Evolutionary conservation across 75 land plant genomes (phyloP), one percentile per base, ranked within the genome.

Genomic region (Cunninghamia lanceolata): DNA sequence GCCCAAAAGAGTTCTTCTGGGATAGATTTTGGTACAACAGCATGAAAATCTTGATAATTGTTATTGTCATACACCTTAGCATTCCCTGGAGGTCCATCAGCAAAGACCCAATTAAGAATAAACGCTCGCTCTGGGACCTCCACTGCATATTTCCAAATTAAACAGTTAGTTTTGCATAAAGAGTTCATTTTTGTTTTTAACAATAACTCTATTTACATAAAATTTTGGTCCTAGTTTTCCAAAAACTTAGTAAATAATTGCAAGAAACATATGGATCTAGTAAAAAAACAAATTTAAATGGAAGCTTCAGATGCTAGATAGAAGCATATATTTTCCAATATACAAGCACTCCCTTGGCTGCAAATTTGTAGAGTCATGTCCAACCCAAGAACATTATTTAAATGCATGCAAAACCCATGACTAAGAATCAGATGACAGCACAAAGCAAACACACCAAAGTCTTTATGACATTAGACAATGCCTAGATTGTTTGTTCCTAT

Each of bases 21-120:
- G 35, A 93, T 84, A 47, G 84, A 25, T 73, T 88, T 82, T 28
- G 92, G 91, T 17, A 95, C 94, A 85, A 91, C 59, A 15, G 94
- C 94, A 89, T 96, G 99, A 84, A 96, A 96, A 89, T 96, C 99
- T 87, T 92, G 93, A 76, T 73, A 89, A 36, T 84, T 40, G 84
- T 96, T 95, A 88, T 96, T 96, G 82, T 96, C 98, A 91, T 96
- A 96, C 36, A 91, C 77, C 30, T 11, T 88, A 16, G 99, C 99
- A 53, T 47, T 85, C 54, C 86, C 87, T 9, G 97, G 94, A 54
- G 99, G 94, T 34, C 99, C 99, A 92, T 96, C 96, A 84, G 99
- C 96, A 88, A 96, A 91, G 39, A 96, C 99, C 97, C 99, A 96
- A 86, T 96, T 92, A 86, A 96, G 89, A 3, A 96, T 91, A 87